Evolutionary conservation across 148 eudicot genomes (phyloP).

Genomic region (Chenopodium quinoa): DNA sequence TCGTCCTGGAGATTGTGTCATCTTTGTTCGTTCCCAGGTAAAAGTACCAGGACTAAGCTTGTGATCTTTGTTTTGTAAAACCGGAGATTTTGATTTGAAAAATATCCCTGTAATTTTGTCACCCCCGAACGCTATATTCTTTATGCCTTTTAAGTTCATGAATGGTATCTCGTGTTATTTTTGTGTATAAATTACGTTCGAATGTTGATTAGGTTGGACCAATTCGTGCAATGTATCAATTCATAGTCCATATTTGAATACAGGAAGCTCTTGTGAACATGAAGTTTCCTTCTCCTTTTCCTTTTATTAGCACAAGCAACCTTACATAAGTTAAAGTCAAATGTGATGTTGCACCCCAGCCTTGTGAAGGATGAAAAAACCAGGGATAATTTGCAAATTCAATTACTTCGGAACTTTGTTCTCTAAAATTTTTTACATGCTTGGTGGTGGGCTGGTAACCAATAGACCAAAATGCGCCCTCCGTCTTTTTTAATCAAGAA

Average conservation of each 20-base stretch:
- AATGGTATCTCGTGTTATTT: not conserved
- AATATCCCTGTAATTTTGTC: not conserved
- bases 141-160: not conserved
- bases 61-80: conserved; percentile 13
- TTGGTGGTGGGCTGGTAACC: no score
- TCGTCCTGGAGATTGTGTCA: not conserved
- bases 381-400: no score
- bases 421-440: no score
- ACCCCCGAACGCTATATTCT: not conserved
- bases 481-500: no score
- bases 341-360: no score
- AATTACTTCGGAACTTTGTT: no score
- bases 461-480: no score
- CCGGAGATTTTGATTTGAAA: conserved; percentile 5
- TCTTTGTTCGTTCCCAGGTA: conserved; percentile 7
- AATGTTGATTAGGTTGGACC: not conserved
- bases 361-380: no score
- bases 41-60: conserved; percentile 15
- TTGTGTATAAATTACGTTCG: conserved; percentile 8
- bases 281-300: not conserved
- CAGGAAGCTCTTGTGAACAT: not conserved
- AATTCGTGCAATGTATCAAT: not conserved
- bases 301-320: not conserved
- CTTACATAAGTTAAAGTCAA: no score
- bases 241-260: not conserved